These are phyloP conservation scores for Didymella glomerata DNA, from an alignment of 2,329 filamentous ascomycete species.

Conservation along the genomic window DNA sequence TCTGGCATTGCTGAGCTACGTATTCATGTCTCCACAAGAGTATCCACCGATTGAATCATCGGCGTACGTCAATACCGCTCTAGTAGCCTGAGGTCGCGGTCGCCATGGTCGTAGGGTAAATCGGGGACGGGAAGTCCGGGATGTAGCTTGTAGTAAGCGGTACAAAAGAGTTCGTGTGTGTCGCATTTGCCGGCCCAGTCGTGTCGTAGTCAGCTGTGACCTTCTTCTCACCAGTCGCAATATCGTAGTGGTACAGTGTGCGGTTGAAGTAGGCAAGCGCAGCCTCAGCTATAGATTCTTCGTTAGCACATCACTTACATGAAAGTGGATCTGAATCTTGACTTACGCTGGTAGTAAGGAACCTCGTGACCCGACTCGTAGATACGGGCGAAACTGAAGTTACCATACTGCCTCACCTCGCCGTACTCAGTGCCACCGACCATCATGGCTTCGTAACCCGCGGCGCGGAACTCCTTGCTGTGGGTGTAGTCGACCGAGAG, in stretches of 20 bases:
- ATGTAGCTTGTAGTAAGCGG: slow-evolving; percentile 37
- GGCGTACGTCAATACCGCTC: too few species aligned
- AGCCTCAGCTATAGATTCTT: slow-evolving; percentile 31
- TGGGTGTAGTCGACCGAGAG: slow-evolving; percentile 62
- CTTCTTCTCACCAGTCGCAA: slow-evolving; percentile 46
- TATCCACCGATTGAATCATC: neutral
- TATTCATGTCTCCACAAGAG: too few species aligned
- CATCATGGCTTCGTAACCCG: slow-evolving; percentile 75
- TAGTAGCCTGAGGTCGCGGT: slow-evolving; percentile 13
- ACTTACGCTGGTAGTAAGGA: slow-evolving; percentile 54
- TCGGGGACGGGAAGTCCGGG: slow-evolving; percentile 22
- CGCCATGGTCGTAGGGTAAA: slow-evolving; percentile 25
- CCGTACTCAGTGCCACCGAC: slow-evolving; percentile 70
- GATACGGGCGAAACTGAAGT: slow-evolving; percentile 63
- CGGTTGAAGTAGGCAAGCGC: slow-evolving; percentile 50
- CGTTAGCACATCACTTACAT: slow-evolving; percentile 13
- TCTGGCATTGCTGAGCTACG: too few species aligned
- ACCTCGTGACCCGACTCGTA: slow-evolving; percentile 64
- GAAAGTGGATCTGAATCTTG: too few species aligned
- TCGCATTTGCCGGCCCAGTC: slow-evolving; percentile 48
- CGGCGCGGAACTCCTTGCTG: slow-evolving; percentile 63
- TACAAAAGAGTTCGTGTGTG: slow-evolving; percentile 52
- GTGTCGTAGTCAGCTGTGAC: slow-evolving; percentile 49
- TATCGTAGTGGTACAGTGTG: slow-evolving; percentile 47
- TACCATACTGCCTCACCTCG: slow-evolving; percentile 77